These are phyloP conservation scores for Fusarium pseudonygamai DNA, from an alignment of 2,329 filamentous ascomycete genomes.

Conservation along the genomic window DNA sequence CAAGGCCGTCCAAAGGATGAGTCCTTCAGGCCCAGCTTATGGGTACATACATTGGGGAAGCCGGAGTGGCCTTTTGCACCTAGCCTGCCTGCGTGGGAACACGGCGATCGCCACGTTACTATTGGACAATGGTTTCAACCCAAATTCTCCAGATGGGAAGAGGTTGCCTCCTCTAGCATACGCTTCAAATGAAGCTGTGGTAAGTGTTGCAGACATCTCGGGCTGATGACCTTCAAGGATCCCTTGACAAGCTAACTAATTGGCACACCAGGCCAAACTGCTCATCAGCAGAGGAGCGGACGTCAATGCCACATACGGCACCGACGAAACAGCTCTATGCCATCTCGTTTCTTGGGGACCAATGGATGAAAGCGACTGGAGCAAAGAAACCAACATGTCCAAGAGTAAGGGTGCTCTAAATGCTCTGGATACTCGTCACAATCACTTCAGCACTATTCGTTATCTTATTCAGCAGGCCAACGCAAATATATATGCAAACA, in stretches of 20 bases:
- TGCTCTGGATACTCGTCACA: constrained; percentile 4
- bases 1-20: background rate
- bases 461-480: constrained; percentile 19
- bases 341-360: constrained; percentile 18
- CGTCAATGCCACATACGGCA: background rate
- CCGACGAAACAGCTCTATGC: constrained; percentile 22
- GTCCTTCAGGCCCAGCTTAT: background rate
- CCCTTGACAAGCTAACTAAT: background rate
- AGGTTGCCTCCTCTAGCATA: constrained; percentile 18
- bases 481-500: constrained; percentile 16
- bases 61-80: constrained; percentile 20
- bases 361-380: background rate
- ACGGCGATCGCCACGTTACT: constrained; percentile 20
- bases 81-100: constrained; percentile 33
- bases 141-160: constrained; percentile 7
- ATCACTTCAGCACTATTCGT: constrained; percentile 19
- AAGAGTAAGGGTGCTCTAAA: constrained; percentile 13
- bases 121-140: constrained; percentile 1
- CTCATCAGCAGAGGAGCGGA: constrained; percentile 19
- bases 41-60: constrained; percentile 20
- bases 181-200: constrained; percentile 25
- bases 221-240: background rate
- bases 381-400: constrained; percentile 6
- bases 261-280: constrained; percentile 1
- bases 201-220: background rate